Evolutionary conservation across 305 asterid genomes (phyloP).

Genomic region (Solanum hybrid): DNA sequence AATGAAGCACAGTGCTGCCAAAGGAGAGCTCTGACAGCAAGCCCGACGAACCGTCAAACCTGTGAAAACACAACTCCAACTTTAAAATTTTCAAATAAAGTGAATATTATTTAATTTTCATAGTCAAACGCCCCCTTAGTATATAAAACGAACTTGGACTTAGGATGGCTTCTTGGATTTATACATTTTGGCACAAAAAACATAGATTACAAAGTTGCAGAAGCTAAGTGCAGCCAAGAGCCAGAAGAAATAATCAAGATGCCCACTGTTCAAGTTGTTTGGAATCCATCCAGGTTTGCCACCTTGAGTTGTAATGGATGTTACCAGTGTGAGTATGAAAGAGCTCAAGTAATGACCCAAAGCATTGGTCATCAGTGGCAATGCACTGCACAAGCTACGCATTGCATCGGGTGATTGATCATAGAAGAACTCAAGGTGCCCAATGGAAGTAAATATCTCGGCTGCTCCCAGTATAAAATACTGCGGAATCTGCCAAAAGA

Average conservation of each 20-base stretch:
- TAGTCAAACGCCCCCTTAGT: not conserved
- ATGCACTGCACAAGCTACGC: conserved; percentile 84
- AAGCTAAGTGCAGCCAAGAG: conserved; percentile 77
- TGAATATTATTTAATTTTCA: not conserved
- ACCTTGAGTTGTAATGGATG: conserved; percentile 53
- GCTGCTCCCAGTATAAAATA: conserved; percentile 87
- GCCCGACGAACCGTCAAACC: not conserved
- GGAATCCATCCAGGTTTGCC: conserved; percentile 87
- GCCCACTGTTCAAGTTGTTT: conserved; percentile 77
- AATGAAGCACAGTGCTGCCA: not conserved
- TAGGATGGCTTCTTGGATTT: conserved; percentile 44
- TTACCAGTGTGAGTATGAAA: conserved; percentile 67
- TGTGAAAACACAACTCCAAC: not conserved
- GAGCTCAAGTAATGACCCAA: conserved; percentile 86
- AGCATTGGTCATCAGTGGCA: conserved; percentile 56
- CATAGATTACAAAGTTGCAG: conserved; percentile 53
- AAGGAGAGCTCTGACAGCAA: not conserved
- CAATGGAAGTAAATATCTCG: conserved; percentile 73
- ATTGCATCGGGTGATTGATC: conserved; percentile 92
- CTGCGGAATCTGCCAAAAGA: conserved; percentile 90
- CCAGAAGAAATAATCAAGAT: conserved; percentile 82
- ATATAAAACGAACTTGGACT: not conserved
- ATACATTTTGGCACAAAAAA: conserved; percentile 61
- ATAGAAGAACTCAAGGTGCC: conserved; percentile 81
- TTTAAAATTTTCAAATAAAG: too few species aligned